phyloP scores from a whole-genome alignment of 495 filamentous ascomycete genomes.

The Antarctomyces pellizariae region DNA sequence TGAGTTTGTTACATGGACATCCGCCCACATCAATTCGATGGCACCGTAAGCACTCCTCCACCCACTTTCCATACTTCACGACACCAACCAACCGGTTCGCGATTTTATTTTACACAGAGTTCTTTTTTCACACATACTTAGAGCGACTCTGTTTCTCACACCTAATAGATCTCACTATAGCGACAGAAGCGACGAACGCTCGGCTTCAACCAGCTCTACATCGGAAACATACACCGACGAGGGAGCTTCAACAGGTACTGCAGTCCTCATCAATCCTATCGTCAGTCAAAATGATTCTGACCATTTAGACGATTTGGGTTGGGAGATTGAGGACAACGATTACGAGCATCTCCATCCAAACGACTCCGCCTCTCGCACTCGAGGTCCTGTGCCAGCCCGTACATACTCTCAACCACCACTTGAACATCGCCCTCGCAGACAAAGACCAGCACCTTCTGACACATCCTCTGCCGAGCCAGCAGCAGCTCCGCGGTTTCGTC shows the following conservation, averaged over 20 bases:
- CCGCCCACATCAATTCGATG: too few species aligned
- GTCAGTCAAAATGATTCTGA: conserved; percentile 8
- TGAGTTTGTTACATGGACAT: too few species aligned
- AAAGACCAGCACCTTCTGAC: conserved; percentile 12
- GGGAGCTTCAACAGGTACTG: conserved; percentile 25
- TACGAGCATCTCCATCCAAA: conserved; percentile 51
- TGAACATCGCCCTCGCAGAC: conserved; percentile 14
- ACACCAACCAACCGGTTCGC: too few species aligned
- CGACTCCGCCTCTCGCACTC: conserved; percentile 54
- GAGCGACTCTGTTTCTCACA: too few species aligned
- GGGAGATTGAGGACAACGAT: conserved; percentile 21
- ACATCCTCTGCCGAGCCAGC: too few species aligned
- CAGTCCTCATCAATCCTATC: conserved; percentile 19
- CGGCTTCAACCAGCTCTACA: conserved; percentile 11
- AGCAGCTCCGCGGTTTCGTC: too few species aligned
- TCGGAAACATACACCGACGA: conserved; percentile 19
- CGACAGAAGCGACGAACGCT: conserved; percentile 5
- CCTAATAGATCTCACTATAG: too few species aligned
- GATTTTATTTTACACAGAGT: too few species aligned
- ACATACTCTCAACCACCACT: conserved; percentile 11
- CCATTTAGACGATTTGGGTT: conserved; percentile 15
- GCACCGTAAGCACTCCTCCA: too few species aligned
- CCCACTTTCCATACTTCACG: too few species aligned
- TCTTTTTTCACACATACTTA: too few species aligned
- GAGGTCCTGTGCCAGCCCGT: conserved; percentile 5